Conservation (phyloP, 106 monocot genomes). For the Ottelia alismoides region DNA sequence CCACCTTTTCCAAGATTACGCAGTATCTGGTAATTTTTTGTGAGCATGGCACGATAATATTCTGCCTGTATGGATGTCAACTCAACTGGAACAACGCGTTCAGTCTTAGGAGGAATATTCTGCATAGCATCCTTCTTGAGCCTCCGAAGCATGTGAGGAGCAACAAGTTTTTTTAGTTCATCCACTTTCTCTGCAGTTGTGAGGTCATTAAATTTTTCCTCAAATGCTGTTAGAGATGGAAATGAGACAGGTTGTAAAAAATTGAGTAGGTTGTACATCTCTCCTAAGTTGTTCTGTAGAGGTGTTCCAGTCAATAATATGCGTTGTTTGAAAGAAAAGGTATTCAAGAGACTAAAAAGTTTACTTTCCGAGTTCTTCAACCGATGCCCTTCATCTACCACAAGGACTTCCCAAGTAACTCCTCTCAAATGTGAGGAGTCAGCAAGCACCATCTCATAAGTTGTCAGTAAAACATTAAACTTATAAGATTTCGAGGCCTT, state of each 20-base stretch:
- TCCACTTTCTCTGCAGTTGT: conserved; percentile 88
- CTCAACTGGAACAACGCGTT: conserved; percentile 88
- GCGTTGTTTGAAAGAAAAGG: conserved; percentile 85
- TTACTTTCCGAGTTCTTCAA: conserved; percentile 89
- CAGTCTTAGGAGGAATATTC: conserved; percentile 97
- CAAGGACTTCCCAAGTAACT: conserved; percentile 84
- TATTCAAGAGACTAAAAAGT: conserved; percentile 78
- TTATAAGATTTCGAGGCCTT: conserved; percentile 37
- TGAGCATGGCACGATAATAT: conserved; percentile 94
- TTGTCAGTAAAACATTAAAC: conserved; percentile 85
- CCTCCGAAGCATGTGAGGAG: conserved; percentile 91
- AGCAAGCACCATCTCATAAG: conserved; percentile 90
- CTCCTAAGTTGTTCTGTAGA: conserved; percentile 93
- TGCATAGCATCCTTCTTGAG: conserved; percentile 96
- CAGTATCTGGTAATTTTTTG: conserved; percentile 90
- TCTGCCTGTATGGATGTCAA: conserved; percentile 91
- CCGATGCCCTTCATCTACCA: conserved; percentile 94
- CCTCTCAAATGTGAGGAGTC: conserved; percentile 66
- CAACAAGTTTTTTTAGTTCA: conserved; percentile 91
- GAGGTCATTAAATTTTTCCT: conserved; percentile 92
- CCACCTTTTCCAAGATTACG: conserved; percentile 87
- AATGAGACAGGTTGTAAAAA: conserved; percentile 92
- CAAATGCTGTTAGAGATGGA: conserved; percentile 80
- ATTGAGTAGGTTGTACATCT: conserved; percentile 91
- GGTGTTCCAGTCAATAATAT: conserved; percentile 94